Evolutionary conservation across 805 yeast species (phyloP).

Genomic region (Metschnikowia hibisci): DNA sequence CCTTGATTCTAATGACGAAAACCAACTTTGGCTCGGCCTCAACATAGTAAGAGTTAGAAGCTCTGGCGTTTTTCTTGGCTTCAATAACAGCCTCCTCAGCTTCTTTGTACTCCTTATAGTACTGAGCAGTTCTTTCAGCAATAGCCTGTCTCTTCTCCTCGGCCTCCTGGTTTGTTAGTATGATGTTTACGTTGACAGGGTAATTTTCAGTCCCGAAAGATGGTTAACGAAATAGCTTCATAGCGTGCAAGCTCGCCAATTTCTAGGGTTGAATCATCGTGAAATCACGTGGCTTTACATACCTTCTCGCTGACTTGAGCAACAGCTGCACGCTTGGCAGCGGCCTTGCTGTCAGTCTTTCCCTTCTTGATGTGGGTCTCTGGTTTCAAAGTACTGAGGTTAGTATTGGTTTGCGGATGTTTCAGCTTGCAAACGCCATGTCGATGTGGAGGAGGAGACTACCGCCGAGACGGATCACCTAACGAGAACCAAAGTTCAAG

Average conservation of each 20-base stretch:
- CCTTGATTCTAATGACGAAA: constrained; percentile 97
- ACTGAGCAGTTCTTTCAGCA: constrained; percentile 94
- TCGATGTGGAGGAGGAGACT: constrained; percentile 1
- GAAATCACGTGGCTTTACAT: constrained; percentile 49
- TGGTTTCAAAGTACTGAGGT: constrained; percentile 56
- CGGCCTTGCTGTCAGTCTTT: constrained; percentile 72
- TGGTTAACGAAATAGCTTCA: constrained; percentile 76
- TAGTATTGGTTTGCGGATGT: background rate
- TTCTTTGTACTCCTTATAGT: constrained; percentile 90
- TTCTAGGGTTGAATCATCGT: constrained; percentile 49
- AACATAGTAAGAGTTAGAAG: constrained; percentile 90
- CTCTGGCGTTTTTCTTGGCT: constrained; percentile 92
- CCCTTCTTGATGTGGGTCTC: constrained; percentile 83
- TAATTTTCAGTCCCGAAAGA: constrained; percentile 75
- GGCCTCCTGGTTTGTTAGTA: constrained; percentile 30
- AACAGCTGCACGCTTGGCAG: constrained; percentile 76
- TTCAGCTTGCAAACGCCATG: background rate
- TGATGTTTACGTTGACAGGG: background rate
- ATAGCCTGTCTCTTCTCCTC: constrained; percentile 60
- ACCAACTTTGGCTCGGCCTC: constrained; percentile 93
- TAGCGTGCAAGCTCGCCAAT: constrained; percentile 63
- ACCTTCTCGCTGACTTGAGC: constrained; percentile 75
- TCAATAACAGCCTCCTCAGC: constrained; percentile 83
- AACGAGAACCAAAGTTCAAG: background rate
- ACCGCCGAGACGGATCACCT: background rate